Conservation (phyloP, 768 basidiomycete genomes). For the Boletus huronensis region DNA sequence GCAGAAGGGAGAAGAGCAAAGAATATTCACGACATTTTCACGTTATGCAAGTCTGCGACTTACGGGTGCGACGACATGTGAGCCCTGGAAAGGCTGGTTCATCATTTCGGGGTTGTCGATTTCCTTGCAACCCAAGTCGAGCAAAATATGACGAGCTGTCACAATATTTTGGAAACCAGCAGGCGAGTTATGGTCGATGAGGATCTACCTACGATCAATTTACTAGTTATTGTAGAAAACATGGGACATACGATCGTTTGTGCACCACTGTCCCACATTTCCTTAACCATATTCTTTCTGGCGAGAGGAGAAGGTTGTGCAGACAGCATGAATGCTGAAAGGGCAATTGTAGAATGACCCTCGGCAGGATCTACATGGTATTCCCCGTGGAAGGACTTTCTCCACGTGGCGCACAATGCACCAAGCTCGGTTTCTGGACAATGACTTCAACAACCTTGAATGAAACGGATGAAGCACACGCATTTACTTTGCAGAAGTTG, state of each 20-base stretch:
- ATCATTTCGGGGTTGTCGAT: slow-evolving; percentile 42
- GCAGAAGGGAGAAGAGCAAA: not conserved
- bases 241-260: slow-evolving; percentile 58
- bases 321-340: slow-evolving; percentile 87
- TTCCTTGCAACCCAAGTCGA: slow-evolving; percentile 61
- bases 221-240: not conserved
- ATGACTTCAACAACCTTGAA: slow-evolving; percentile 11
- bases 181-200: slow-evolving; percentile 81
- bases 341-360: slow-evolving; percentile 55
- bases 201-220: slow-evolving; percentile 46
- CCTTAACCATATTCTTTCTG: slow-evolving; percentile 64
- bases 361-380: slow-evolving; percentile 39
- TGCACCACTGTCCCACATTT: slow-evolving; percentile 92
- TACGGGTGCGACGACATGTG: slow-evolving; percentile 88
- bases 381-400: slow-evolving; percentile 52
- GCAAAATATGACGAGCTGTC: slow-evolving; percentile 72
- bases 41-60: slow-evolving; percentile 26
- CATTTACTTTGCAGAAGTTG: slow-evolving; percentile 54
- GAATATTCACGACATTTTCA: not conserved
- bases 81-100: slow-evolving; percentile 45
- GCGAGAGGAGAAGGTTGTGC: slow-evolving; percentile 58
- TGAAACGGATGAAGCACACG: not conserved
- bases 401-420: slow-evolving; percentile 47
- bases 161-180: slow-evolving; percentile 74
- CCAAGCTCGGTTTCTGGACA: slow-evolving; percentile 47